A percentile compares a stretch with the other conserved stretches of the same genome.
Evolutionary conservation across 148 eudicot genomes (phyloP).

Genomic region (Silene latifolia): DNA sequence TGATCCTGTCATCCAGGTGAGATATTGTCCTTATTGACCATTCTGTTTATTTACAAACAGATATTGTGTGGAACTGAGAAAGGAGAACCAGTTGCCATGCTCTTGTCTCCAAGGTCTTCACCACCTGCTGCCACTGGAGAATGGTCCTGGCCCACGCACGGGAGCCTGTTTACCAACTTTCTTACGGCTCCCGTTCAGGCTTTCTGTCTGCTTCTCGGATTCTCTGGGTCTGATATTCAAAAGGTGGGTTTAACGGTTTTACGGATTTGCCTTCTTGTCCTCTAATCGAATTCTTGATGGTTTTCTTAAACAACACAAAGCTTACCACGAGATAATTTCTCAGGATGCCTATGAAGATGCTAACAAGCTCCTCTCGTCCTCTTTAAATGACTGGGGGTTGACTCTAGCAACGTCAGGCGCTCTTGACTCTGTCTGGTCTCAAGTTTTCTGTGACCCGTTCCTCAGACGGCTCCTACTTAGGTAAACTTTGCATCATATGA

Average conservation of each 20-base stretch:
- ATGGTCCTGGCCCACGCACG: constrained; percentile 50
- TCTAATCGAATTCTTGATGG: not conserved
- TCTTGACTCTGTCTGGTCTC: constrained; percentile 86
- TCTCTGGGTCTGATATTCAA: constrained; percentile 58
- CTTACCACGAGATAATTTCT: constrained; percentile 17
- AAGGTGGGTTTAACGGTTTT: constrained; percentile 35
- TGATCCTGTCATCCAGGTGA: not conserved
- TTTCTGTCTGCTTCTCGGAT: constrained; percentile 63
- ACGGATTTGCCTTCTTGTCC: constrained; percentile 16
- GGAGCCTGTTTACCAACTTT: constrained; percentile 81
- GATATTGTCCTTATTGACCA: constrained; percentile 1
- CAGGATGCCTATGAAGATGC: constrained; percentile 60
- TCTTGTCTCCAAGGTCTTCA: constrained; percentile 59
- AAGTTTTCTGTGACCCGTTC: constrained; percentile 74
- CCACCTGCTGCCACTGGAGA: constrained; percentile 43
- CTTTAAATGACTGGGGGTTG: constrained; percentile 60
- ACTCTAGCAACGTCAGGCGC: constrained; percentile 47
- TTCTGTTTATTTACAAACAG: constrained; percentile 39
- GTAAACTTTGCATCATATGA: constrained; percentile 30
- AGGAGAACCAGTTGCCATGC: constrained; percentile 75
- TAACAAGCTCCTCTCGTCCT: constrained; percentile 55
- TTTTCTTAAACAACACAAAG: constrained; percentile 1
- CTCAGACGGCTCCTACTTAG: constrained; percentile 70
- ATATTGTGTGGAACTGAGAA: constrained; percentile 66
- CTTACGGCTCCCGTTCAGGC: constrained; percentile 81